A percentile compares a stretch with the other conserved stretches of the same genome.
These are phyloP conservation scores for Sabuloglossum arenarium DNA, from an alignment of 495 filamentous ascomycete genomes.

Conservation along the genomic window DNA sequence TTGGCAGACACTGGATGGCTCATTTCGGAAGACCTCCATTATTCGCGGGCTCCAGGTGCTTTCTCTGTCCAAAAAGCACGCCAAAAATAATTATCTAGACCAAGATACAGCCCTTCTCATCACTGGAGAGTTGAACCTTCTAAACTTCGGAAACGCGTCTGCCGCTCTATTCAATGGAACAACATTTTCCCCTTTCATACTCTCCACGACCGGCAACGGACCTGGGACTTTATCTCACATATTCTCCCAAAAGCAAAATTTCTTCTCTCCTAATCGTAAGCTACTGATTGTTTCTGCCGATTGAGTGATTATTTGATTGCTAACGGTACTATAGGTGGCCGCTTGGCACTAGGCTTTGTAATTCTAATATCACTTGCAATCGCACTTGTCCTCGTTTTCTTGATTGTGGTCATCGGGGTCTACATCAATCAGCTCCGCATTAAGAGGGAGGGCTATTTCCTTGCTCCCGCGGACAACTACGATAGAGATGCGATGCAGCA, in stretches of 20 bases:
- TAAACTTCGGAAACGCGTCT: conserved; percentile 63
- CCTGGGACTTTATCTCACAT: conserved; percentile 56
- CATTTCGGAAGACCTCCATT: conserved; percentile 37
- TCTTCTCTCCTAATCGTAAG: conserved; percentile 34
- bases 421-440: conserved; percentile 68
- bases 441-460: conserved; percentile 67
- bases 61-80: conserved; percentile 42
- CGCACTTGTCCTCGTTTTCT: conserved; percentile 65
- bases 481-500: conserved; percentile 58
- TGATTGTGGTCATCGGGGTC: conserved; percentile 71
- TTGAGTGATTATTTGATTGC: conserved; percentile 9
- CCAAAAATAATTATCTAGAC: conserved; percentile 36
- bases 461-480: conserved; percentile 50
- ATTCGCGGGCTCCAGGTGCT: conserved; percentile 72
- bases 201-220: conserved; percentile 43
- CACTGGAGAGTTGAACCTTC: conserved; percentile 56
- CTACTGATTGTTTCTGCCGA: conserved; percentile 9
- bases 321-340: conserved; percentile 19
- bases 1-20: conserved; percentile 34
- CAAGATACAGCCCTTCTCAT: conserved; percentile 53
- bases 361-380: conserved; percentile 86
- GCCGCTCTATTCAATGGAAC: conserved; percentile 75
- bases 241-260: conserved; percentile 54
- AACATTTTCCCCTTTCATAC: conserved; percentile 51
- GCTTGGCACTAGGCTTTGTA: conserved; percentile 65